phyloP scores from a whole-genome alignment of 306 rosid species.

The Castanea crenata region DNA sequence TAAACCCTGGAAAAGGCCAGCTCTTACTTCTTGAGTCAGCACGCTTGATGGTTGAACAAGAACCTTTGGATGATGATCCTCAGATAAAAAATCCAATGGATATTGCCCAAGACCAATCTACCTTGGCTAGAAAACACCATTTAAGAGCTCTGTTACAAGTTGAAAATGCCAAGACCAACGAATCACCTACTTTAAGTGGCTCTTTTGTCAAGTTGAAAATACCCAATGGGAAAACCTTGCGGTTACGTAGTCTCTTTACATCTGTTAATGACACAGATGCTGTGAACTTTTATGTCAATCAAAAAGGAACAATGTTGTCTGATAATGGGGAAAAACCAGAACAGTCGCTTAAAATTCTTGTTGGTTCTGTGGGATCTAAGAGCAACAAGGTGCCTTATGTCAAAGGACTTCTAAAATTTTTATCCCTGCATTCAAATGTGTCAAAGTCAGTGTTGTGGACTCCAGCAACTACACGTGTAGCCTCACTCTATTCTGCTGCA shows the following conservation, averaged over 20 bases:
- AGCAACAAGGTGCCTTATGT: constrained; percentile 85
- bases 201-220: constrained; percentile 33
- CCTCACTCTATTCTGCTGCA: constrained; percentile 88
- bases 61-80: constrained; percentile 28
- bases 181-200: constrained; percentile 20
- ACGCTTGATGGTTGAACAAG: constrained; percentile 34
- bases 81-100: constrained; percentile 26
- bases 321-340: constrained; percentile 29
- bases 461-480: constrained; percentile 72
- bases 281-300: constrained; percentile 22
- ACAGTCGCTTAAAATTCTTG: constrained; percentile 52
- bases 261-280: constrained; percentile 34
- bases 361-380: constrained; percentile 95
- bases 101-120: constrained; percentile 37
- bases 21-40: constrained; percentile 76
- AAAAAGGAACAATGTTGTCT: constrained; percentile 35
- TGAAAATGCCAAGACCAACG: constrained; percentile 35
- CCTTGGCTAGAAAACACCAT: constrained; percentile 48
- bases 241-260: constrained; percentile 23
- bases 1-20: constrained; percentile 92
- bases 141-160: constrained; percentile 53
- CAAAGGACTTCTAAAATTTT: constrained; percentile 52
- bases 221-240: constrained; percentile 14
- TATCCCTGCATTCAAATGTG: constrained; percentile 62
- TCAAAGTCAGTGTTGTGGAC: constrained; percentile 85